A percentile compares a stretch with the other conserved stretches of the same genome.
Conservation (phyloP, 495 filamentous ascomycete species). For the Hyphodiscus hymeniophilus region DNA sequence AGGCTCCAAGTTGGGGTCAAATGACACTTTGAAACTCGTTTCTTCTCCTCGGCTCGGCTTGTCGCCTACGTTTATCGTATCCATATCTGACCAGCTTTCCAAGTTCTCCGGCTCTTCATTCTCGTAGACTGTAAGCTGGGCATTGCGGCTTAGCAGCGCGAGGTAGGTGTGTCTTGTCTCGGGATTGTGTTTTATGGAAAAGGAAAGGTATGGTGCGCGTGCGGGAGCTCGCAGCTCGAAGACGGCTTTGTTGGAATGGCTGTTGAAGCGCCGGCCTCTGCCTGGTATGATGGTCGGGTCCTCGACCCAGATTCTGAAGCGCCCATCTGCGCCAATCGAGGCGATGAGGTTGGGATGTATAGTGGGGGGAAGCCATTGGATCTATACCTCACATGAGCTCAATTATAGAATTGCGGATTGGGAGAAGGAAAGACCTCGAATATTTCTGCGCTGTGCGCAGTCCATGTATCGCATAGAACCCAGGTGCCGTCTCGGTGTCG, state of each 20-base stretch:
- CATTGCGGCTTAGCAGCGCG: slow-evolving; percentile 74
- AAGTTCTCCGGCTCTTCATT: slow-evolving; percentile 80
- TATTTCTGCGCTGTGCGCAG: slow-evolving; percentile 86
- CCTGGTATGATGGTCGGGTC: slow-evolving; percentile 64
- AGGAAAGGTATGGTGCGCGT: slow-evolving; percentile 60
- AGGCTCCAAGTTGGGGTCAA: slow-evolving; percentile 74
- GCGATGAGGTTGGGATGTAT: slow-evolving; percentile 49
- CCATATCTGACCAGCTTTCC: slow-evolving; percentile 63
- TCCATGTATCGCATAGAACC: slow-evolving; percentile 79
- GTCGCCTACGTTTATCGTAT: slow-evolving; percentile 55
- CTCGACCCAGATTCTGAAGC: slow-evolving; percentile 85
- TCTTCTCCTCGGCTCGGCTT: slow-evolving; percentile 66
- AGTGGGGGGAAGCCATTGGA: slow-evolving; percentile 64
- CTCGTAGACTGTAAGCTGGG: slow-evolving; percentile 71
- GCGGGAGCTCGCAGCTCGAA: slow-evolving; percentile 37
- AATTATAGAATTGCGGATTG: neutral
- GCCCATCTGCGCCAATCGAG: slow-evolving; percentile 74
- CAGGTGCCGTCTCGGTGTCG: slow-evolving; percentile 65
- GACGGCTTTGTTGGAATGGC: slow-evolving; percentile 25
- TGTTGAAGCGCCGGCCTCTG: slow-evolving; percentile 69
- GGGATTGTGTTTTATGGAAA: slow-evolving; percentile 70
- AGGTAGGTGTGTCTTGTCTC: slow-evolving; percentile 66
- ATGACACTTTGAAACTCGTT: slow-evolving; percentile 73
- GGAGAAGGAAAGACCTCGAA: slow-evolving; percentile 56
- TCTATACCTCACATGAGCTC: slow-evolving; percentile 33